Evolutionary conservation across 495 filamentous ascomycete genomes (phyloP), one percentile per base, ranked within the genome.

Genomic region (Jackrogersella multiformis): DNA sequence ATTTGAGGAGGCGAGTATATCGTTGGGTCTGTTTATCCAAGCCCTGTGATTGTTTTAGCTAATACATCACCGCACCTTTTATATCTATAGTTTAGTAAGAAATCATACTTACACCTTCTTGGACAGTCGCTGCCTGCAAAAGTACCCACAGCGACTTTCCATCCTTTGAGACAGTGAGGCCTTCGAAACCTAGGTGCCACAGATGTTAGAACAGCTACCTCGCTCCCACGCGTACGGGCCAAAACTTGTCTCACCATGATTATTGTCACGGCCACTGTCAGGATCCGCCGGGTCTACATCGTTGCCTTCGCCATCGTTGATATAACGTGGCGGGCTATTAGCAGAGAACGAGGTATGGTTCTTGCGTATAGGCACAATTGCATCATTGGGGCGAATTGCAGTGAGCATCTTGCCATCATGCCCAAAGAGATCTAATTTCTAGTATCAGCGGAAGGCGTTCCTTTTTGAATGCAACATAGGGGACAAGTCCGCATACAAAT

Each of bases 311-410:
- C 56, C 61, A 26, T 66, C 39, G 10, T 71, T 32, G 48, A 61
- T 18, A 69, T 89, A 92, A 61, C 86, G 77, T 6, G 91, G 90
- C 3, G 91, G 83, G 5, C 84, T 87, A 67, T 79, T 64, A 12
- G 75, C 70, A 54, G 67, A 72, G 68, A 75, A 79, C 45, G 73
- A 73, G 35, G 62, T 70, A n/a, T 73, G 81, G 30, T 80, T 82
- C 45, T 92, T 90, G 26, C 92, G 84, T 7, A 82, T 76, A 1
- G 90, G 91, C 21, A 95, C 84, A 45, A 87, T 80, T 6, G 90
- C 89, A 32, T 85, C 77, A 0, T 89, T 89, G 0, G 91, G 90
- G 28, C 84, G 84, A 56, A 94, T 89, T 2, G 90, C 90, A 1
- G 77, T 73, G 10, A 84, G 70, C 85, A 95, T 88, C 41, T 77